These are phyloP conservation scores for Agaricus blazei DNA, from an alignment of 768 basidiomycete genomes.

Conservation along the genomic window DNA sequence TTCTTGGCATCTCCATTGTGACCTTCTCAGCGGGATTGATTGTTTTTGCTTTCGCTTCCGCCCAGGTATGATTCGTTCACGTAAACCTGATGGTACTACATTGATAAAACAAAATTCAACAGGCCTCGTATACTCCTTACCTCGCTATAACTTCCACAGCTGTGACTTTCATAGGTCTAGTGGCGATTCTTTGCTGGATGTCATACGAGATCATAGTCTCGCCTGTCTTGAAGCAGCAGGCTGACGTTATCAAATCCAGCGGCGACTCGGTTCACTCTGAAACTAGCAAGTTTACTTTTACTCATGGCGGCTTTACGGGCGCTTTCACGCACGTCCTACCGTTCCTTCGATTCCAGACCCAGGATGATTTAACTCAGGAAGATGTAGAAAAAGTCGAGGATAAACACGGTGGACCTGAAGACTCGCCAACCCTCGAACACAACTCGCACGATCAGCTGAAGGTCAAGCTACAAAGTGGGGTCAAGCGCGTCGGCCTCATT, in stretches of 20 bases:
- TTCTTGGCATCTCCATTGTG: conserved; percentile 6
- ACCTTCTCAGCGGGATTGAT: conserved; percentile 4
- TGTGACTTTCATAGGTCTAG: conserved; percentile 1
- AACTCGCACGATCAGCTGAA: neutral
- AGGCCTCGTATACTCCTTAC: conserved; percentile 1
- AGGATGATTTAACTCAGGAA: too few relatives aligned
- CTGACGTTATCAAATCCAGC: conserved; percentile 3
- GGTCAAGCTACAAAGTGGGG: neutral
- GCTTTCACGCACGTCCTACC: neutral
- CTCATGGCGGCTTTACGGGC: neutral
- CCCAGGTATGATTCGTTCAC: neutral
- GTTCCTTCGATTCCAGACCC: neutral
- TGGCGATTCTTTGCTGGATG: conserved; percentile 3
- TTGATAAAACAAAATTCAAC: neutral
- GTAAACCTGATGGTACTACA: too few relatives aligned
- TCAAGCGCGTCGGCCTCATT: neutral
- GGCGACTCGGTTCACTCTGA: conserved; percentile 1
- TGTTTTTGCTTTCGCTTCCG: conserved; percentile 1
- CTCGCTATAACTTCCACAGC: neutral
- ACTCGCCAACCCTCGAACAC: neutral
- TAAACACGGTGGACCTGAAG: neutral
- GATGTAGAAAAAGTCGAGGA: neutral
- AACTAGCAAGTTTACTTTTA: neutral
- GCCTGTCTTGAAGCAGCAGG: neutral
- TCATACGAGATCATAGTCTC: neutral